Evolutionary conservation across 371 early-diverging fungal species (phyloP).

Genomic region (Rhizopus arrhizus): DNA sequence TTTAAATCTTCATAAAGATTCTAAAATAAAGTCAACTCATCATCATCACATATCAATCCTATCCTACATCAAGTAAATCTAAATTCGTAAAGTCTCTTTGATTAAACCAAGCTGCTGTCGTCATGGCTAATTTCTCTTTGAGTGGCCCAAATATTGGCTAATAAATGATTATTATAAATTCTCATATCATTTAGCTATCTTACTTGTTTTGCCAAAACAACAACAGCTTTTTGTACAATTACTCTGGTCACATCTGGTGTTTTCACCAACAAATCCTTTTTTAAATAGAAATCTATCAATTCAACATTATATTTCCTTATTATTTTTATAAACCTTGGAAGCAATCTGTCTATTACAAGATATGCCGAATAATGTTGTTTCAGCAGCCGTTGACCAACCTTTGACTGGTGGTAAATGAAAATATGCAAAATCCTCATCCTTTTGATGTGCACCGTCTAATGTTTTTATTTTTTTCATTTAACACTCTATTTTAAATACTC

Average conservation of each 20-base stretch:
- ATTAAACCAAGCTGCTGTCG: constrained; percentile 80
- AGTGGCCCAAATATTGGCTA: constrained; percentile 79
- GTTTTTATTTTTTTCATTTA: constrained; percentile 3
- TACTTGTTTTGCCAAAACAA: constrained; percentile 73
- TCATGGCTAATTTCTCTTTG: constrained; percentile 72
- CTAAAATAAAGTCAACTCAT: constrained; percentile 30
- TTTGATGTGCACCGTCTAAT: constrained; percentile 82
- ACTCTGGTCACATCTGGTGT: constrained; percentile 80
- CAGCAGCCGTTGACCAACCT: constrained; percentile 59
- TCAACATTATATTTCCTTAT: not conserved
- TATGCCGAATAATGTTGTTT: constrained; percentile 78
- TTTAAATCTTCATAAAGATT: constrained; percentile 67
- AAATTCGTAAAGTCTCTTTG: constrained; percentile 79
- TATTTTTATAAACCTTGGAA: constrained; percentile 39
- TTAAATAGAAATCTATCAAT: not conserved
- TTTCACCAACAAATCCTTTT: constrained; percentile 66
- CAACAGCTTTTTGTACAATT: constrained; percentile 83
- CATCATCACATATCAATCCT: not conserved
- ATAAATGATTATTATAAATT: not conserved
- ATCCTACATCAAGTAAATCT: constrained; percentile 69
- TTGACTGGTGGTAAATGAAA: constrained; percentile 83
- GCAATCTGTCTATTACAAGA: constrained; percentile 86
- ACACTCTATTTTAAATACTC: not conserved
- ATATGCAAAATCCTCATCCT: constrained; percentile 82
- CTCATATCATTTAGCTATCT: not conserved